phyloP scores from a whole-genome alignment of 2,329 filamentous ascomycete genomes.

The Paraconiothyrium brasiliense region DNA sequence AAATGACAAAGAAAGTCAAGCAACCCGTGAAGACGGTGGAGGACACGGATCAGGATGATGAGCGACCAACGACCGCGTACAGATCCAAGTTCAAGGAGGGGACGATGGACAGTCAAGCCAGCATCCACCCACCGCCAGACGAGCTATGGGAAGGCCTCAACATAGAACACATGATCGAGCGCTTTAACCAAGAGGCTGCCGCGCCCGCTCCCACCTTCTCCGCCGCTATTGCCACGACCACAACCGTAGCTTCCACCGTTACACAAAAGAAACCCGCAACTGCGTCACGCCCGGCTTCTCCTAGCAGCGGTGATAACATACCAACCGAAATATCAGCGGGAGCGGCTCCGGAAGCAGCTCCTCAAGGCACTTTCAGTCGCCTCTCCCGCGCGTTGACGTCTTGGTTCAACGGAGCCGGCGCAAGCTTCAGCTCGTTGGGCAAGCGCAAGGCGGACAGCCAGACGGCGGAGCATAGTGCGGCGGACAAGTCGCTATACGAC shows the following conservation, averaged over 20 bases:
- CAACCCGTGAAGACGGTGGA: constrained; percentile 1
- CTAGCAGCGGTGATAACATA: neutral
- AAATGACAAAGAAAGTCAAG: constrained; percentile 14
- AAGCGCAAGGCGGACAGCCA: constrained; percentile 43
- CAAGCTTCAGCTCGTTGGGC: constrained; percentile 32
- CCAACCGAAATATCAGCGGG: constrained; percentile 9
- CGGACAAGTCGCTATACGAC: constrained; percentile 20
- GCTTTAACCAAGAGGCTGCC: constrained; percentile 67
- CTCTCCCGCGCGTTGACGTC: constrained; percentile 38
- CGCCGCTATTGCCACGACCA: constrained; percentile 2
- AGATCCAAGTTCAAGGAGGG: constrained; percentile 73
- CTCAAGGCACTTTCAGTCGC: constrained; percentile 39
- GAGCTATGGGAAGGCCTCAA: constrained; percentile 83
- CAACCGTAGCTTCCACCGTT: constrained; percentile 6
- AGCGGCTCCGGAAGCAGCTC: constrained; percentile 22
- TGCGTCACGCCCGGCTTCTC: constrained; percentile 10
- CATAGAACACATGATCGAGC: constrained; percentile 94
- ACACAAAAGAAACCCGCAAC: constrained; percentile 4
- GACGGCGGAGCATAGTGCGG: constrained; percentile 26
- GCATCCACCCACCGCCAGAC: constrained; percentile 42
- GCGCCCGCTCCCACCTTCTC: constrained; percentile 22
- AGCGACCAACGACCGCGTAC: constrained; percentile 26
- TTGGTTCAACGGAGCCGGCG: constrained; percentile 28
- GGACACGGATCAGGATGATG: constrained; percentile 8
- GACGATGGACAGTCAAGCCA: constrained; percentile 41